These are phyloP conservation scores for Leptodontidium sp. DNA, from an alignment of 2,329 filamentous ascomycete genomes.

Conservation along the genomic window DNA sequence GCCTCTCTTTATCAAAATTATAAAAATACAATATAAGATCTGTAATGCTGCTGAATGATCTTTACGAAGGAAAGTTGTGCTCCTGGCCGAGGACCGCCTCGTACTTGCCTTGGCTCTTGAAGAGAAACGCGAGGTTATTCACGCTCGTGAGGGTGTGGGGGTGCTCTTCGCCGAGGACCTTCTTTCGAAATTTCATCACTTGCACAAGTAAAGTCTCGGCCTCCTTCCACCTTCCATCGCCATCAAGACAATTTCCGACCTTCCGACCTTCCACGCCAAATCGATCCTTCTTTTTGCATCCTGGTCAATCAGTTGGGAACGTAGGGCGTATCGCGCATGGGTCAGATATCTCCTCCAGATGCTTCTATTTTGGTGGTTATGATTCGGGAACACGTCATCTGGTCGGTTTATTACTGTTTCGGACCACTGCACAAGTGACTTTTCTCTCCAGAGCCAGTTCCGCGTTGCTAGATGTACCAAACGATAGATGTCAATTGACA, in stretches of 20 bases:
- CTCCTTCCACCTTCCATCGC: not conserved
- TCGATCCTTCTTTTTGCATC: slow-evolving; percentile 11
- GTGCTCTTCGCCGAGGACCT: too few relatives aligned
- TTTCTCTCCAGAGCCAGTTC: slow-evolving; percentile 33
- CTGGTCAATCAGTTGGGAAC: slow-evolving; percentile 9
- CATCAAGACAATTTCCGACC: not conserved
- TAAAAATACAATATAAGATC: too few relatives aligned
- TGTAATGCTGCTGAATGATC: too few relatives aligned
- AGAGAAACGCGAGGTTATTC: too few relatives aligned
- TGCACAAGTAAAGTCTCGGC: not conserved
- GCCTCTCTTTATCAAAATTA: too few relatives aligned
- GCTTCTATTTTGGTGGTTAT: too few relatives aligned
- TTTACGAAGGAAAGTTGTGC: too few relatives aligned
- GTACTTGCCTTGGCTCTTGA: too few relatives aligned
- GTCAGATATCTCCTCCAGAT: slow-evolving; percentile 33
- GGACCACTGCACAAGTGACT: slow-evolving; percentile 21
- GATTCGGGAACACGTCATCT: slow-evolving; percentile 31
- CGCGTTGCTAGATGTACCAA: slow-evolving; percentile 35
- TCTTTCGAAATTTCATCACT: not conserved
- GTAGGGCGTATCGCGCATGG: slow-evolving; percentile 23
- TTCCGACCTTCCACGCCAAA: not conserved
- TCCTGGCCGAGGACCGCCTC: too few relatives aligned
- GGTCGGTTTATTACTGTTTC: slow-evolving; percentile 27
- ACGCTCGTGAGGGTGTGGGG: too few relatives aligned
- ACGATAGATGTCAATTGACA: slow-evolving; percentile 33